Evolutionary conservation across 1,284 basidiomycete species (phyloP), one percentile per base, ranked within the genome.

Genomic region (Pseudozyma sp.): DNA sequence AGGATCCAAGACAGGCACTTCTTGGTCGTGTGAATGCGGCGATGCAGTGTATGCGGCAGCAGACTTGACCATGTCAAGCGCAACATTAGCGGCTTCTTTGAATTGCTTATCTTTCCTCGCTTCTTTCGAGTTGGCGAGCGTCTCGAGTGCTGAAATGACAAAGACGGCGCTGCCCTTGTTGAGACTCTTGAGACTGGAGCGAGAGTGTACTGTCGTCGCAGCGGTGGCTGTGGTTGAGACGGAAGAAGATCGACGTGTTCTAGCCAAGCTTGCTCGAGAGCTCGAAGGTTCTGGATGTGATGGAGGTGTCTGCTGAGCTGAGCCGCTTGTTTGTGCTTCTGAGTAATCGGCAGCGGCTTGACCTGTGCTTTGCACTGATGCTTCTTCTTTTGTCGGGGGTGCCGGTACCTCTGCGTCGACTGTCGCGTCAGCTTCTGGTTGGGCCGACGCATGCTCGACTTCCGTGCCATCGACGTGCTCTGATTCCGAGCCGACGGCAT

Each of bases 11-110:
- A 80, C 70, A 16, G 75, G 62, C 25, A 61, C 47, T 8, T 69
- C 74, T n/a, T 59, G 56, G 3, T 65, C 59, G n/a, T 56, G 52
- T 40, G 63, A 39, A 5, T 60, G 49, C n/a, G 53, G 43, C 7
- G 65, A 51, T 16, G 81, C 48, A 12, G 76, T 47, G 19, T 50
- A 51, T 10, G 62, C 54, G 21, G 65, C 65, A 2, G 80, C 77
- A 1, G 67, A 64, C 38, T 75, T 77, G 64, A 85, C 83, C 82
- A 85, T 82, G 49, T 84, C 83, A 16, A 83, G 64, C 1, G 83
- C 83, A 9, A 48, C 42, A n/a, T 67, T 57, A 19, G 77, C 62
- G 6, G 76, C 78, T 18, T 81, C 79, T 39, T 77, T 74, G 57
- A 85, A 72, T 55, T 74, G 79, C 72, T 82, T 83, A 62, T 70